Evolutionary conservation across 257 asterid species (phyloP), one percentile per base, ranked within the genome.

Genomic region (Solanum lycopersicoides): DNA sequence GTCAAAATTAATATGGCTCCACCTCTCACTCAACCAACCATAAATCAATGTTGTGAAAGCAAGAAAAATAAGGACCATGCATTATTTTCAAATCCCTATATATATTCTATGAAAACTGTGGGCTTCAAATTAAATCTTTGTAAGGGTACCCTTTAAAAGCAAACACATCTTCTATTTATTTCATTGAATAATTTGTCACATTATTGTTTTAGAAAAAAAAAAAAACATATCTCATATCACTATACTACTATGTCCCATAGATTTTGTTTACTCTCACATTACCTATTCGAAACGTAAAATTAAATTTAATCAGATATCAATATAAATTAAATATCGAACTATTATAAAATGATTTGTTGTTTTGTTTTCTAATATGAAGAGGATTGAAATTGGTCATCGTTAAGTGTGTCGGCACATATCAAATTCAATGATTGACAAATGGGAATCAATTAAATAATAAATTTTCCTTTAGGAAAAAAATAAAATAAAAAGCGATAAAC

Each of bases 231-330:
- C 60, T 25, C n/a, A 77, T 42, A 2, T 77, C 60, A 44, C 39
- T 77, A 28, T 20, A 16, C 5, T 25, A 7, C 83, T 44, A 77
- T 77, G 63, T 25, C 83, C 63, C 39, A n/a, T 44, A 42, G n/a
- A 1, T 77, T 77, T 44, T 77, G 83, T 77, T 44, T 44, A 56
- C 83, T 77, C 39, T 20, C 65, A 56, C 65, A 1, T 56, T 53
- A 18, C n/a, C 7, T 53, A 6, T 53, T 53, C 7, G 0, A 6
- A 6, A 6, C 0, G 2, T 0, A 6, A 16, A 16, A 0, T 14
- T 53, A 69, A 69, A 32, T 69, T 30, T 69, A 69, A 0, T 30
- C 65, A 56, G 0, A 56, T 56, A 0, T 56, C 12, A 56, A 56
- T 56, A 56, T 14, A 3, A 69, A 13, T 15, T 0, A 0, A 68